phyloP scores from a whole-genome alignment of 2,329 filamentous ascomycete species.

The Colletotrichum aenigma region DNA sequence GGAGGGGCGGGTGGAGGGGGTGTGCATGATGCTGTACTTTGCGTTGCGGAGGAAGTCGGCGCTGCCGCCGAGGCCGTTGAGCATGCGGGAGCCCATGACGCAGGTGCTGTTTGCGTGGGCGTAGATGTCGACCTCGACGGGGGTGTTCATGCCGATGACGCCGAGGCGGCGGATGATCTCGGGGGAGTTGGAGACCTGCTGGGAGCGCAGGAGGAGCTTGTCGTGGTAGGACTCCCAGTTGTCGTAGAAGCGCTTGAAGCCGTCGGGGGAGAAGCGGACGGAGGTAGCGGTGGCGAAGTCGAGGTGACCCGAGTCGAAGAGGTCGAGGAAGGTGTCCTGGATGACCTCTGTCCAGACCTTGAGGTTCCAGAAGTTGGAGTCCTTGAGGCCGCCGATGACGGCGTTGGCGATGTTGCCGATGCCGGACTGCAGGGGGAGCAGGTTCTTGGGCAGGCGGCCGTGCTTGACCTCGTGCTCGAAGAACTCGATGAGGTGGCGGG shows the following conservation, averaged over 20 bases:
- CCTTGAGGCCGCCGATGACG: conserved; percentile 81
- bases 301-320: conserved; percentile 86
- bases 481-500: conserved; percentile 78
- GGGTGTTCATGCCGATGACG: conserved; percentile 94
- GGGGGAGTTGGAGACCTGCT: conserved; percentile 86
- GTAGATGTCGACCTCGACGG: conserved; percentile 93
- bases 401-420: conserved; percentile 96
- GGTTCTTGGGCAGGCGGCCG: conserved; percentile 76
- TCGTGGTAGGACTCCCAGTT: conserved; percentile 80
- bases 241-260: conserved; percentile 90
- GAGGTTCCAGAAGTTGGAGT: conserved; percentile 84
- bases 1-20: conserved; percentile 77
- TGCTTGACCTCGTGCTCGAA: conserved; percentile 84
- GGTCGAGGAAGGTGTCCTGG: conserved; percentile 90
- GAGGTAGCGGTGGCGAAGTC: conserved; percentile 91
- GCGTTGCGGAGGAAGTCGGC: conserved; percentile 80
- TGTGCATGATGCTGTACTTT: conserved; percentile 95
- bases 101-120: conserved; percentile 91
- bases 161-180: conserved; percentile 89
- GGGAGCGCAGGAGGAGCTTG: conserved; percentile 85
- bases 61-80: conserved; percentile 82
- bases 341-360: conserved; percentile 95
- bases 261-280: conserved; percentile 88
- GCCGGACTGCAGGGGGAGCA: conserved; percentile 83
- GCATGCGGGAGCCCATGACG: conserved; percentile 87